Conservation (phyloP, 2,329 filamentous ascomycete genomes). For the Lasiodiplodia hormozganensis region DNA sequence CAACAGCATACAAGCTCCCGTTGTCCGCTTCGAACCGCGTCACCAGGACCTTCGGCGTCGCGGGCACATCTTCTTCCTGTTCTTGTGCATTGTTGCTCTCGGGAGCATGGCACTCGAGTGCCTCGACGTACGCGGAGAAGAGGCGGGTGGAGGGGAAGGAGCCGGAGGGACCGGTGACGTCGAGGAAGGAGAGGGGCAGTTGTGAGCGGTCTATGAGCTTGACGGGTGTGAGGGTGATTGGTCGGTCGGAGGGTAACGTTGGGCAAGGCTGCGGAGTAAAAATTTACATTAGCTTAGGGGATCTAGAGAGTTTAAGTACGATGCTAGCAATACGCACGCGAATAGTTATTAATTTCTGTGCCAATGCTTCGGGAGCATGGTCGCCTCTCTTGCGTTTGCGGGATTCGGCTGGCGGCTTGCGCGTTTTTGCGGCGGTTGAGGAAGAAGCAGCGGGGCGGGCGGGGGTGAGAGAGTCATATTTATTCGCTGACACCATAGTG, state of each 20-base stretch:
- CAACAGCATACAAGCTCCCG: constrained; percentile 81
- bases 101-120: constrained; percentile 38
- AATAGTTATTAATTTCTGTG: constrained; percentile 24
- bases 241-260: constrained; percentile 38
- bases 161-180: constrained; percentile 37
- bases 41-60: constrained; percentile 41
- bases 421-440: constrained; percentile 6
- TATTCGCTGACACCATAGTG: constrained; percentile 30
- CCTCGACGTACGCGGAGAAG: constrained; percentile 44
- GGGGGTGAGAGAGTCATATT: constrained; percentile 2
- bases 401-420: constrained; percentile 10
- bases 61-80: neutral
- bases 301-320: no score
- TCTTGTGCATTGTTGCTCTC: neutral
- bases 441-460: neutral
- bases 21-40: constrained; percentile 59
- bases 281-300: constrained; percentile 1
- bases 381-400: constrained; percentile 27
- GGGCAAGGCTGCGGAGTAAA: constrained; percentile 36
- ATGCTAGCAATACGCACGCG: constrained; percentile 2
- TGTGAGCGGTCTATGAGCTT: constrained; percentile 45
- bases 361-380: neutral
- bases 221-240: constrained; percentile 43
- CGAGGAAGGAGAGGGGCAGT: constrained; percentile 48
- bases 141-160: constrained; percentile 38